Conservation (phyloP, 768 basidiomycete species). For the Tulasnella sp. region DNA sequence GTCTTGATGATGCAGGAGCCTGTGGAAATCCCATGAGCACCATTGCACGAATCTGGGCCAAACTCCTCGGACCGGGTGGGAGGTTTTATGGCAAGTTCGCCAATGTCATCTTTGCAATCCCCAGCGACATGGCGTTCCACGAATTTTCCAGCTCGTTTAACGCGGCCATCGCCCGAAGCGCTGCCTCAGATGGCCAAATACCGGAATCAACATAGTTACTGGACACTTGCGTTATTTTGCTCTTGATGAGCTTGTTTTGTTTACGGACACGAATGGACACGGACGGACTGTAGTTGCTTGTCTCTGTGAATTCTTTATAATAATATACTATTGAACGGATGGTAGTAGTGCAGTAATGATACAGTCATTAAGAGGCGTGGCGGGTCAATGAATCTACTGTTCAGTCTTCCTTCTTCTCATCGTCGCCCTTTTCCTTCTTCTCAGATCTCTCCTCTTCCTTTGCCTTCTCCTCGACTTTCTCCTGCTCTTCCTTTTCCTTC, state of each 20-base stretch:
- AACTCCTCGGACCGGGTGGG: slow-evolving; percentile 48
- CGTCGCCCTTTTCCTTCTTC: slow-evolving; percentile 34
- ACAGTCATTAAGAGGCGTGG: background rate
- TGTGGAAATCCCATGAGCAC: slow-evolving; percentile 59
- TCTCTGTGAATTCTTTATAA: background rate
- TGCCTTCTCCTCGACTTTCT: background rate
- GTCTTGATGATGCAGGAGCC: slow-evolving; percentile 43
- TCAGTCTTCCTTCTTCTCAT: slow-evolving; percentile 20
- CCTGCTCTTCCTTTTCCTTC: slow-evolving; percentile 33
- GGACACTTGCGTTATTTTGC: background rate
- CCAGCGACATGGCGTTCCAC: slow-evolving; percentile 48
- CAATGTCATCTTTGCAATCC: slow-evolving; percentile 64
- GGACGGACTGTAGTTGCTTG: background rate
- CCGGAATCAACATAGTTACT: background rate
- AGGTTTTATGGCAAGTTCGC: slow-evolving; percentile 58
- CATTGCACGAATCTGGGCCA: slow-evolving; percentile 62
- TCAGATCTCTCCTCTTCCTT: slow-evolving; percentile 32
- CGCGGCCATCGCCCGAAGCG: background rate
- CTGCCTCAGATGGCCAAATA: background rate
- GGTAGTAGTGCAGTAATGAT: background rate
- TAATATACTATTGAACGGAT: background rate
- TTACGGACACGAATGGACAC: too few relatives aligned
- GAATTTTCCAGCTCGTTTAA: slow-evolving; percentile 42
- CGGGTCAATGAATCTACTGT: background rate
- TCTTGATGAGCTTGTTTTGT: background rate